phyloP scores from a whole-genome alignment of 208 protist genomes.

The Lotmaria passim region DNA sequence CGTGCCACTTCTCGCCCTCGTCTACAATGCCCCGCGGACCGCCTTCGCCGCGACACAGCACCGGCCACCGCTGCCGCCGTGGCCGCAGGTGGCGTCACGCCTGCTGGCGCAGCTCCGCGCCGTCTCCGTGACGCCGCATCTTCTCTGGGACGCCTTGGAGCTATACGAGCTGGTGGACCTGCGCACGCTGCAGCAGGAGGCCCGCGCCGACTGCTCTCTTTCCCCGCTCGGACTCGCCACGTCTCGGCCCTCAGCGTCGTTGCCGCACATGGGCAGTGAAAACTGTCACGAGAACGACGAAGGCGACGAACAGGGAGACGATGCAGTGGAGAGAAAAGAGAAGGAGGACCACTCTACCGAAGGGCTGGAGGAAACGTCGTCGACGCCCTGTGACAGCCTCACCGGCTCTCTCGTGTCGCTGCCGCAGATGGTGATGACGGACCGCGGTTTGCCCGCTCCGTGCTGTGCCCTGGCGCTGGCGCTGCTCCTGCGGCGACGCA shows the following conservation, averaged over 20 bases:
- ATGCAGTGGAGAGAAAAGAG: background rate
- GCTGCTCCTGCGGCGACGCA: conserved; percentile 21
- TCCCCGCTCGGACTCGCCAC: background rate
- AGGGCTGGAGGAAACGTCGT: too few relatives aligned
- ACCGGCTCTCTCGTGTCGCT: background rate
- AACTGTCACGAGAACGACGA: background rate
- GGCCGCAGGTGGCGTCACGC: conserved; percentile 9
- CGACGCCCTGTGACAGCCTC: too few relatives aligned
- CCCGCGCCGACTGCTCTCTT: background rate
- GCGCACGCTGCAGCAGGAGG: conserved; percentile 9
- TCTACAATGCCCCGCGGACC: conserved; percentile 16
- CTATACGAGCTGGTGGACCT: conserved; percentile 27
- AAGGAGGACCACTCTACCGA: too few relatives aligned
- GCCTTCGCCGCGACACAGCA: conserved; percentile 9
- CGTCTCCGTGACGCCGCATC: conserved; percentile 18
- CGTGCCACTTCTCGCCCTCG: conserved; percentile 10
- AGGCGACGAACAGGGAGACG: background rate
- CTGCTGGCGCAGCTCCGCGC: conserved; percentile 23
- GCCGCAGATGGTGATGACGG: background rate
- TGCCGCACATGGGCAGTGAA: too few relatives aligned
- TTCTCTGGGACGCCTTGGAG: conserved; percentile 26
- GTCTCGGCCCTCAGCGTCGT: background rate
- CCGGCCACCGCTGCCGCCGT: conserved; percentile 16
- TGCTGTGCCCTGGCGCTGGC: conserved; percentile 17
- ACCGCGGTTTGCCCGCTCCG: conserved; percentile 6